phyloP scores from a whole-genome alignment of 2,329 filamentous ascomycete species.

The Pseudopithomyces chartarum region DNA sequence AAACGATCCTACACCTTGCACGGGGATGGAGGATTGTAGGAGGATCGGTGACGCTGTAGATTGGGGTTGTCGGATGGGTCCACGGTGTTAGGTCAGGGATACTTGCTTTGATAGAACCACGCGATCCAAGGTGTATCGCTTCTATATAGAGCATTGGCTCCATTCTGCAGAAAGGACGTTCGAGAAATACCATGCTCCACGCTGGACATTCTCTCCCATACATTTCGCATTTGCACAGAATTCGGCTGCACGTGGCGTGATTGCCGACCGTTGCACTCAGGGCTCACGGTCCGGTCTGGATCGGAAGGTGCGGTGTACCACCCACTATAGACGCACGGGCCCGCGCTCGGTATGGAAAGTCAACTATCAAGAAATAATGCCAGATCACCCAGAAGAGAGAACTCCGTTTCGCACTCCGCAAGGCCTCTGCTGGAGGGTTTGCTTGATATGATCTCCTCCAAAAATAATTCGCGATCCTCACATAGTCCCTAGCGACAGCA shows the following conservation, averaged over 20 bases:
- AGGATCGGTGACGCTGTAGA: too few species aligned
- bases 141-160: neutral
- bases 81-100: too few species aligned
- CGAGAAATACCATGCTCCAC: too few species aligned
- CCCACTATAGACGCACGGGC: conserved; percentile 16
- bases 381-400: conserved; percentile 37
- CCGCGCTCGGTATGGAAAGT: conserved; percentile 24
- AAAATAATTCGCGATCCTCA: conserved; percentile 14
- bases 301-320: conserved; percentile 2
- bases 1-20: too few species aligned
- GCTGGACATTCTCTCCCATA: too few species aligned
- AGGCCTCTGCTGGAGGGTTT: conserved; percentile 12
- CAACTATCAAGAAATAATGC: conserved; percentile 28
- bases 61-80: too few species aligned
- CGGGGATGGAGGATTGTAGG: too few species aligned
- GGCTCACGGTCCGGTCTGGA: neutral
- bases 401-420: conserved; percentile 17
- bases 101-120: too few species aligned
- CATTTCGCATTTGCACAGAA: neutral
- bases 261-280: neutral
- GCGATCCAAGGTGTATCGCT: too few species aligned
- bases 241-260: neutral
- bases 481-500: conserved; percentile 19
- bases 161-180: neutral
- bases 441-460: conserved; percentile 29